Percentiles rank a stretch among this genome's conserved stretches.
Conservation (phyloP, 2,329 filamentous ascomycete genomes). For the Sporothrix phasma region DNA sequence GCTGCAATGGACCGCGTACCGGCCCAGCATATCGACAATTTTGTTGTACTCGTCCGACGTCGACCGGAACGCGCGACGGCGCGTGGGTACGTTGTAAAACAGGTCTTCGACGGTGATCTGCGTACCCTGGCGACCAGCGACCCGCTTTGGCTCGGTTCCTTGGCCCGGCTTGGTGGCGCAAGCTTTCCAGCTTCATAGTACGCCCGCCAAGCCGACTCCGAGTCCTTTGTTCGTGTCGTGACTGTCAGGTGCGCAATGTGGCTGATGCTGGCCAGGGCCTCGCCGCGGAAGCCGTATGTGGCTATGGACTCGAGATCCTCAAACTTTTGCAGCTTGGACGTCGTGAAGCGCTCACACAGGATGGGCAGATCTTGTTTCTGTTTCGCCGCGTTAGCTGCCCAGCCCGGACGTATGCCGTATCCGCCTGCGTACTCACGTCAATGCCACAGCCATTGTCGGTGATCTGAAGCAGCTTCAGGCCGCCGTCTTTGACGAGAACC, state of each 20-base stretch:
- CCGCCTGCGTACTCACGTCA: slow-evolving; percentile 44
- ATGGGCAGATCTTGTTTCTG: slow-evolving; percentile 87
- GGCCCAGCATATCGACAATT: slow-evolving; percentile 87
- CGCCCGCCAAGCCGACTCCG: slow-evolving; percentile 81
- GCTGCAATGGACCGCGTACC: slow-evolving; percentile 84
- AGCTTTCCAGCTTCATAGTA: slow-evolving; percentile 78
- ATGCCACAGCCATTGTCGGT: slow-evolving; percentile 97
- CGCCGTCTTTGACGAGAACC: slow-evolving; percentile 87
- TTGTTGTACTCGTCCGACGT: slow-evolving; percentile 94
- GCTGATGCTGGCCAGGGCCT: slow-evolving; percentile 93
- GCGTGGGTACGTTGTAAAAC: slow-evolving; percentile 90
- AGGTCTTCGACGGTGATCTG: slow-evolving; percentile 95
- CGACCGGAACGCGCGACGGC: slow-evolving; percentile 81
- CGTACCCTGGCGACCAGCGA: slow-evolving; percentile 78
- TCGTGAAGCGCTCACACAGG: slow-evolving; percentile 91
- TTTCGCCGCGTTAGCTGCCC: slow-evolving; percentile 11
- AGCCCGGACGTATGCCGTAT: background rate
- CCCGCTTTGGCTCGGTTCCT: slow-evolving; percentile 72
- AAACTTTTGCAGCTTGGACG: slow-evolving; percentile 87
- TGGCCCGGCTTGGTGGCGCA: slow-evolving; percentile 75
- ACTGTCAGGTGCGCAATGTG: slow-evolving; percentile 94
- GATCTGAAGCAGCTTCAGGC: slow-evolving; percentile 89
- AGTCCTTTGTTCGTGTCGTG: slow-evolving; percentile 85
- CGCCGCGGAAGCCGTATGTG: slow-evolving; percentile 96
- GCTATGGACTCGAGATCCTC: slow-evolving; percentile 84